Base-by-base conservation (phyloP, 2,329 filamentous ascomycete genomes). In the Blastomyces percursus region DNA sequence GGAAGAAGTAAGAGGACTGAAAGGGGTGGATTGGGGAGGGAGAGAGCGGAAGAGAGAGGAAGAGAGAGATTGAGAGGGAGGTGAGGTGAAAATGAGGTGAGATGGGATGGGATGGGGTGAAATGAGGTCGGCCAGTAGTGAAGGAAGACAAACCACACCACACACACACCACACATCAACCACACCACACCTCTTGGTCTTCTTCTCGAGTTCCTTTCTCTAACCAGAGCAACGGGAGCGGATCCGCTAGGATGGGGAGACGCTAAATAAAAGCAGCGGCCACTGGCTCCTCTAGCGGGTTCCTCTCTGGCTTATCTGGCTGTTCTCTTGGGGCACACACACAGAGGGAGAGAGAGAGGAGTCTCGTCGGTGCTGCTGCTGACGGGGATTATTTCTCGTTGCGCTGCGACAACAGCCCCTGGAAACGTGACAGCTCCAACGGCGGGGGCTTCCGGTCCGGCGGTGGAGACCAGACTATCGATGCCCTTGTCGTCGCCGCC, bases 221-320 rank as follows among this genome's bases (percentile, higher is more conserved):
- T 19, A 67, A 71, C 67, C 69, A 70, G 65, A 69, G 65, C 70
- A 70, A 73, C 71, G 72, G 71, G 71, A 72, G 72, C 71, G 68
- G 72, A 72, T 69, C 74, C 71, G 69, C 71, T 67, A 67, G 65
- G 64, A 69, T 70, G 70, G 72, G 71, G 68, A 69, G 67, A 66
- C 54, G 54, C 54, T 57, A 57, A 55, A 55, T 35, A 16, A 38
- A 38, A 55, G 51, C 30, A 55, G 51, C 7, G 51, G 50, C 27
- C 50, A 32, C 51, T 55, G 27, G 51, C 16, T 55, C 11, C 30
- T 55, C 32, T 38, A 21, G 51, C 16, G 30, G 24, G 21, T 55
- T 55, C 24, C 48, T 24, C n/a, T 54, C 27, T 51, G 14, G 48
- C 48, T 30, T 51, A 12, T 51, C 48, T 51, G 48, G 48, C 48